Conservation (phyloP, 2,329 filamentous ascomycete genomes). For the Tolypocladium paradoxum region DNA sequence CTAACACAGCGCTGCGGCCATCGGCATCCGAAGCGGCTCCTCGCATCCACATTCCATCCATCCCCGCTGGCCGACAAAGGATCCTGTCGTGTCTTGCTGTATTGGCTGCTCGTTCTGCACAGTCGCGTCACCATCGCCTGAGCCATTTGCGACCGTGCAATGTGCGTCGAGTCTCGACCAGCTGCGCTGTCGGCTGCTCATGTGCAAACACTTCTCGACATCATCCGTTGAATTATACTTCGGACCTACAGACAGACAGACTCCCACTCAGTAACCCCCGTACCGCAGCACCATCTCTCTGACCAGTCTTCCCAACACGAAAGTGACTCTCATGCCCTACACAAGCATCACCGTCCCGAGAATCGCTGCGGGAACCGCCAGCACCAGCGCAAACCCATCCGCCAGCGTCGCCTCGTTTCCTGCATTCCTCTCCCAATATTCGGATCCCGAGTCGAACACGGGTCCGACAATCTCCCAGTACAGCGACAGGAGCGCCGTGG, state of each 20-base stretch:
- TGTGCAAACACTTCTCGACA: no score
- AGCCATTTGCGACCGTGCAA: no score
- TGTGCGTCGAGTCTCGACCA: no score
- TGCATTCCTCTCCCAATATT: constrained; percentile 19
- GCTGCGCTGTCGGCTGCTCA: background rate
- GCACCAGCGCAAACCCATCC: constrained; percentile 13
- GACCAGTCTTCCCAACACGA: constrained; percentile 9
- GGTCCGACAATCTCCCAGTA: constrained; percentile 27
- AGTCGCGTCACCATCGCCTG: background rate
- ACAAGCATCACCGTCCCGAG: constrained; percentile 11
- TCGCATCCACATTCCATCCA: no score
- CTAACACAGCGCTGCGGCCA: background rate
- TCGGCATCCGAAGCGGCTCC: background rate
- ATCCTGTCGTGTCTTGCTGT: no score
- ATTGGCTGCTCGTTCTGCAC: background rate
- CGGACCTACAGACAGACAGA: background rate
- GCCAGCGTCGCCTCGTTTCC: constrained; percentile 11
- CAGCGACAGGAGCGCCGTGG: constrained; percentile 9
- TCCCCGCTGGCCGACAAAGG: background rate
- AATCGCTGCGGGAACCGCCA: constrained; percentile 17
- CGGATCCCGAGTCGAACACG: constrained; percentile 26
- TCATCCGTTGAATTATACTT: background rate
- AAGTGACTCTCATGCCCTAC: constrained; percentile 15
- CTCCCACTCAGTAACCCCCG: background rate
- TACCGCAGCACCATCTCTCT: background rate